phyloP scores from a whole-genome alignment of 1,139 yeast species.

The Hansenula anomala region DNA sequence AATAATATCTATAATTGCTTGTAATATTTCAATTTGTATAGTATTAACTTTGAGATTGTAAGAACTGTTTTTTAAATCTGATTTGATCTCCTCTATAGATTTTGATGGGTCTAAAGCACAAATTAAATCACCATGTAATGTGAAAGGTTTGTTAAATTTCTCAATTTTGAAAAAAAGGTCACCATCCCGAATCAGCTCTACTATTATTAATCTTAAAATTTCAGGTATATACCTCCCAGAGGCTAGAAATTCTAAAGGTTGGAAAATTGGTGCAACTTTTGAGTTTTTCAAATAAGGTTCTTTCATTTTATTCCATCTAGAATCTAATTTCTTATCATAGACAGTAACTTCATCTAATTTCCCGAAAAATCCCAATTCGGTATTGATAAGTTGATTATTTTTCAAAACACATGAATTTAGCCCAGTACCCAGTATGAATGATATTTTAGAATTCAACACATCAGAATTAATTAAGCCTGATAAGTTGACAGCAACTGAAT shows the following conservation, averaged over 20 bases:
- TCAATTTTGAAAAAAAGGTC: neutral
- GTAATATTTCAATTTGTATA: conserved; percentile 3
- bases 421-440: conserved; percentile 32
- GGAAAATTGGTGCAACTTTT: conserved; percentile 9
- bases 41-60: neutral
- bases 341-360: conserved; percentile 10
- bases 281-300: conserved; percentile 4
- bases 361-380: conserved; percentile 31
- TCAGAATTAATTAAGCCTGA: conserved; percentile 7
- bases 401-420: conserved; percentile 25
- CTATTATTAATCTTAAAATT: conserved; percentile 11
- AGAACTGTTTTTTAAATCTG: too few species aligned
- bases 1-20: conserved; percentile 12
- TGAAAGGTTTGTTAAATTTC: too few species aligned
- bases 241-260: conserved; percentile 20
- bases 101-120: too few species aligned
- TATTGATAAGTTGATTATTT: conserved; percentile 20
- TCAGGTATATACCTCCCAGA: conserved; percentile 19
- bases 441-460: conserved; percentile 19
- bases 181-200: conserved; percentile 6
- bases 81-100: too few species aligned
- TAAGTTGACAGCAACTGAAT: conserved; percentile 28
- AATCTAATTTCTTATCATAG: conserved; percentile 15
- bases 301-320: conserved; percentile 6
- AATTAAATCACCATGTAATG: too few species aligned